Evolutionary conservation across 352 stramenopile species (phyloP), one percentile per base, ranked within the genome.

Genomic region (Elongisporangium prolatum): DNA sequence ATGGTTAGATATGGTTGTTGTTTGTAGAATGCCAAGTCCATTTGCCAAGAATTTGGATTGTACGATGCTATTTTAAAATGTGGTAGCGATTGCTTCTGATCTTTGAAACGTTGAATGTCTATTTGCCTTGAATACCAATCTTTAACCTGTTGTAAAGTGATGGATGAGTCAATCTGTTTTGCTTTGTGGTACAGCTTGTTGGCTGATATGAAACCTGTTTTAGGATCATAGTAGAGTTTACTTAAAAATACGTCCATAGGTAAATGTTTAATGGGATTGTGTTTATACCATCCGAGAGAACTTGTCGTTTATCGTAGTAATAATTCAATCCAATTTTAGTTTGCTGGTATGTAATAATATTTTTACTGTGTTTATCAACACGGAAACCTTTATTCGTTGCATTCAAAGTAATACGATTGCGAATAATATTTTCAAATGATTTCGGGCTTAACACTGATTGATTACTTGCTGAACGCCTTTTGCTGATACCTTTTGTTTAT

Each of bases 11-110:
- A 60, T 7, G 55, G 25, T 52, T 58, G 52, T 18, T 59, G 62
- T 0, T 37, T 18, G 20, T 18, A 67, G 50, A 68, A 73, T 1
- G 48, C 52, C 4, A 73, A 48, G 49, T 73, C 58, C 0, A 65
- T 64, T 25, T 69, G 66, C 66, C 62, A 69, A 20, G 53, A 50
- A 50, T 68, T 37, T 16, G 65, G 60, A 34, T 65, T 64, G 17
- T 34, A 4, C 0, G 52, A 59, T 50, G 57, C 48, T n/a, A 69
- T 68, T 18, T 53, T 60, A 48, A 60, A 68, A n/a, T n/a, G n/a
- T n/a, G n/a, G n/a, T n/a, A n/a, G n/a, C n/a, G n/a, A n/a, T n/a
- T n/a, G n/a, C n/a, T n/a, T n/a, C n/a, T n/a, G n/a, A n/a, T n/a
- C n/a, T n/a, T n/a, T n/a, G n/a, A 53, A 61, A 22, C 55, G 63